Evolutionary conservation across 2,329 filamentous ascomycete species (phyloP).

Genomic region (Xylaria sp.): DNA sequence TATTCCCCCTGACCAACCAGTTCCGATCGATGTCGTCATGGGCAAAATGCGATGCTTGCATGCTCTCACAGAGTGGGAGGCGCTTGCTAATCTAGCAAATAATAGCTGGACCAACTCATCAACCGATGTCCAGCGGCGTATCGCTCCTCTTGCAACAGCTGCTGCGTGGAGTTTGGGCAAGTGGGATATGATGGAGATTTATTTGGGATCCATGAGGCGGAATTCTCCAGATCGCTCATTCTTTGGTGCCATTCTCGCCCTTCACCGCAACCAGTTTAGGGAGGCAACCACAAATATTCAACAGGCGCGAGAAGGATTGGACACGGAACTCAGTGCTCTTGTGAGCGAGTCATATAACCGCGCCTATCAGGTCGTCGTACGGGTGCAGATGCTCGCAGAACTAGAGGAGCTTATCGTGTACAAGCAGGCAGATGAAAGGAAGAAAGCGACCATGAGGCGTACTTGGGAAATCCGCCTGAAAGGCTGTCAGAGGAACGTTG

Average conservation of each 20-base stretch:
- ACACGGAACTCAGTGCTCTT: constrained; percentile 93
- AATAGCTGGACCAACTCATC: constrained; percentile 94
- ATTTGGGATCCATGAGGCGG: constrained; percentile 93
- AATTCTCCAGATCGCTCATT: constrained; percentile 95
- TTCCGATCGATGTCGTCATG: constrained; percentile 95
- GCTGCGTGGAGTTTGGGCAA: constrained; percentile 96
- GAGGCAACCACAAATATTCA: constrained; percentile 90
- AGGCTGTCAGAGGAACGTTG: constrained; percentile 95
- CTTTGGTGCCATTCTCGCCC: constrained; percentile 93
- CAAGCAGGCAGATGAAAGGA: constrained; percentile 91
- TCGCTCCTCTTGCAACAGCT: constrained; percentile 92
- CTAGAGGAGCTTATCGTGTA: constrained; percentile 98
- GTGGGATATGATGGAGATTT: constrained; percentile 98
- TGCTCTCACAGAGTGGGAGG: constrained; percentile 96
- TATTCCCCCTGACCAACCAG: constrained; percentile 63
- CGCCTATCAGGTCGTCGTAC: constrained; percentile 96
- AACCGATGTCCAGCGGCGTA: constrained; percentile 85
- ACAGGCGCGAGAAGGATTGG: constrained; percentile 90
- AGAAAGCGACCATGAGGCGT: constrained; percentile 87
- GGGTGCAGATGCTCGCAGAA: constrained; percentile 98
- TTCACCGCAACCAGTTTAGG: constrained; percentile 95
- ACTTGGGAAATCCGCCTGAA: constrained; percentile 97
- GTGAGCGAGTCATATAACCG: constrained; percentile 99
- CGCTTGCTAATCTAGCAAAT: constrained; percentile 85
- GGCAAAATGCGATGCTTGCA: constrained; percentile 99